phyloP scores from a whole-genome alignment of 1,284 basidiomycete genomes.

The Ustilago curta region DNA sequence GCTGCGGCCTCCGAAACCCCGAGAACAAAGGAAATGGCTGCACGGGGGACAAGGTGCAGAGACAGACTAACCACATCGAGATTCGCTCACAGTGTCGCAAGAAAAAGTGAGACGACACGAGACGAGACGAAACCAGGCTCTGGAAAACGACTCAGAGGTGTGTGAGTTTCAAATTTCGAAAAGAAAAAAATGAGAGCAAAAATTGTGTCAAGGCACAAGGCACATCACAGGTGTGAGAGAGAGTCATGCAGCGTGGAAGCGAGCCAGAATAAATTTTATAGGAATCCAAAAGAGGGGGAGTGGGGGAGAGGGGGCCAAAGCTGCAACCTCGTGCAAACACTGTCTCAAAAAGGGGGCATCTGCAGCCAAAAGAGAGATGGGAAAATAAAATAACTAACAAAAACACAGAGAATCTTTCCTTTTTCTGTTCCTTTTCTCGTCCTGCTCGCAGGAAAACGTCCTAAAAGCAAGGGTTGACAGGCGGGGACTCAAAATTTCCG shows the following conservation, averaged over 20 bases:
- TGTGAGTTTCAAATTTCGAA: conserved; percentile 1
- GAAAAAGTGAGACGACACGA: neutral
- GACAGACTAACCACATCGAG: too few species aligned
- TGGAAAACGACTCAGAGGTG: neutral
- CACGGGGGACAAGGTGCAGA: too few species aligned
- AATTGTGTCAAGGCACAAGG: neutral
- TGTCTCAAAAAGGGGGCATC: conserved; percentile 2
- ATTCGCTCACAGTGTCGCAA: neutral
- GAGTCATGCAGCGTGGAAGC: neutral
- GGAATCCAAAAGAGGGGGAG: neutral
- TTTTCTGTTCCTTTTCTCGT: neutral
- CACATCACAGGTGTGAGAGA: neutral
- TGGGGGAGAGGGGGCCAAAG: neutral
- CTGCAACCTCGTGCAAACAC: conserved; percentile 4
- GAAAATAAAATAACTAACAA: too few species aligned
- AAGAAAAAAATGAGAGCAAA: neutral
- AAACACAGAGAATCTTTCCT: neutral
- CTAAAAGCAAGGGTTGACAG: conserved; percentile 4
- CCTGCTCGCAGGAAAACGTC: conserved; percentile 1
- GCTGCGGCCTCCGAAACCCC: too few species aligned
- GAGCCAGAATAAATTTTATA: neutral
- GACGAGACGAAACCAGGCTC: conserved; percentile 3
- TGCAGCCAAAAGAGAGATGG: neutral
- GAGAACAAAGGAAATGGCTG: too few species aligned
- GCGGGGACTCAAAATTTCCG: conserved; percentile 6